These are phyloP conservation scores for Colletotrichum noveboracense DNA, from an alignment of 2,329 filamentous ascomycete genomes.

Conservation along the genomic window DNA sequence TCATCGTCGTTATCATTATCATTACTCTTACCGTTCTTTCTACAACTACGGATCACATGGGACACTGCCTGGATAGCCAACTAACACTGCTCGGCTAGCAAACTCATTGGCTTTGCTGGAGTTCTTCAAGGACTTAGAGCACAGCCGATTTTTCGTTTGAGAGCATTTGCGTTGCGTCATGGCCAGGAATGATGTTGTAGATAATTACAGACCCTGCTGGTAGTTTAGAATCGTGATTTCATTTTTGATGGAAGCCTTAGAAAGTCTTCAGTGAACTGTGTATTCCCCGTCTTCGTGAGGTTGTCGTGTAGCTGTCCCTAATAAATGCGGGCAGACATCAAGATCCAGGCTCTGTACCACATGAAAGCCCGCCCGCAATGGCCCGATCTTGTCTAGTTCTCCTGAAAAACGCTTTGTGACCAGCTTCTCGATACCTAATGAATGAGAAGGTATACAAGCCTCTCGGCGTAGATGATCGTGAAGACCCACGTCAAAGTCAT, in stretches of 20 bases:
- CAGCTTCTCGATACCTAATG: not conserved
- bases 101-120: not conserved
- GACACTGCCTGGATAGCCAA: too few relatives aligned
- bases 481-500: not conserved
- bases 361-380: not conserved
- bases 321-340: too few relatives aligned
- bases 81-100: too few relatives aligned
- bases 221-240: not conserved
- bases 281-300: not conserved
- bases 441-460: not conserved
- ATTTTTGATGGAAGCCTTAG: not conserved
- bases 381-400: not conserved
- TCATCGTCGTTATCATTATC: too few relatives aligned
- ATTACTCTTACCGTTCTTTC: too few relatives aligned
- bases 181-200: not conserved
- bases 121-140: accelerated
- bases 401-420: accelerated
- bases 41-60: too few relatives aligned
- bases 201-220: not conserved
- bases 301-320: not conserved
- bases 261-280: accelerated
- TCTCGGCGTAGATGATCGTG: not conserved
- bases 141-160: not conserved
- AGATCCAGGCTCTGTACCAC: not conserved
- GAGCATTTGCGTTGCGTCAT: not conserved